Base-by-base conservation (phyloP, 1,284 basidiomycete species). In the Acaromyces ingoldii region DNA sequence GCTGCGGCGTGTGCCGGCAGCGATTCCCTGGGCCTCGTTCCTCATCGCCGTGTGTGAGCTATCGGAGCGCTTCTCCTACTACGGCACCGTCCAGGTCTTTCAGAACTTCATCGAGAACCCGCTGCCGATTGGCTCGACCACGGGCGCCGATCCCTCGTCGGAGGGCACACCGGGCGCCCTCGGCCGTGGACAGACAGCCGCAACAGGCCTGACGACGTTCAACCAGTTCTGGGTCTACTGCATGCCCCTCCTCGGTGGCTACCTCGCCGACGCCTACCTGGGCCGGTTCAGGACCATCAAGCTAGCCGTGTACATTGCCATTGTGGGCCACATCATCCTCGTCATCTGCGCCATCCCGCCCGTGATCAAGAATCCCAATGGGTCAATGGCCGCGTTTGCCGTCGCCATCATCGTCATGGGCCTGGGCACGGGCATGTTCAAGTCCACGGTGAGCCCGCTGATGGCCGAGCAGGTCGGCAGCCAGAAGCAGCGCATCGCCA, bases 351-450 rank as follows among this genome's bases (percentile, higher is more conserved):
- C 85, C 6, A 74, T 89, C 25, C 88, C 88, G 0, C 80, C 82
- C 2, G 82, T 89, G 39, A 80, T 82, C 11, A 77, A 84, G 31
- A 47, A 63, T 37, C 63, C 78, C 22, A 77, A 82, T 31, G 77
- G 79, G 24, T 37, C 17, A n/a, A 74, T 84, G 25, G 85, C 81
- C 2, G 79, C 81, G 34, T 88, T 90, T 67, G 65, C 80, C 38
- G 51, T 74, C 41, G 63, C 66, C n/a, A 57, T 74, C 28, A 48
- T 74, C 52, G 36, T 73, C 24, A 67, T 69, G 62, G 76, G 76
- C 13, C 44, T 80, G 15, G 82, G 82, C 7, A 85, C 89, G 3
- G 88, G 88, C 19, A 80, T 83, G 25, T 89, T 91, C 81, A 90
- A 90, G 77, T 74, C 84, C 0, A 59, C 53, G 10, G 58, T 70